Conservation (phyloP, 2,329 filamentous ascomycete species). For the Dendrostoma leiphaemia region DNA sequence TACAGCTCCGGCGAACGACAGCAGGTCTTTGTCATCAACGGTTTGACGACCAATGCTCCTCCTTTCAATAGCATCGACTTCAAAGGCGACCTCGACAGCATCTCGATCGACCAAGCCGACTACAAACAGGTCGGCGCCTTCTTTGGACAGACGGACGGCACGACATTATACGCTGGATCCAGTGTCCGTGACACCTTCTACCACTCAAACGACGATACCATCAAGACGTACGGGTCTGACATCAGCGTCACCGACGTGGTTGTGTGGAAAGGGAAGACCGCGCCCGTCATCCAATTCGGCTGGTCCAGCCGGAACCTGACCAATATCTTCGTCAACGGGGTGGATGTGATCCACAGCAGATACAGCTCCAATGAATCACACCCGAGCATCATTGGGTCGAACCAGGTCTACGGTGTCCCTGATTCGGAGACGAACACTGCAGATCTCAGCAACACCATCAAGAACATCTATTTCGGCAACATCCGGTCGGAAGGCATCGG, state of each 20-base stretch:
- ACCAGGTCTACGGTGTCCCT: conserved; percentile 20
- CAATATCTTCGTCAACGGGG: conserved; percentile 26
- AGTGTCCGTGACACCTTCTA: conserved; percentile 32
- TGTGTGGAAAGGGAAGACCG: conserved; percentile 31
- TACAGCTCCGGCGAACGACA: conserved; percentile 19
- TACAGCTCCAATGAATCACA: conserved; percentile 22
- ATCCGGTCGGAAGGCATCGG: conserved; percentile 20
- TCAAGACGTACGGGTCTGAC: conserved; percentile 34
- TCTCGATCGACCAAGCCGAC: conserved; percentile 27
- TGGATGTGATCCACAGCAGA: conserved; percentile 28
- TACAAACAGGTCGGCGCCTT: conserved; percentile 39
- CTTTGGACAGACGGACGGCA: conserved; percentile 36
- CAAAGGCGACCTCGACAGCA: conserved; percentile 20
- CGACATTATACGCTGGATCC: conserved; percentile 31
- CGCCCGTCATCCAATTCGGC: conserved; percentile 34
- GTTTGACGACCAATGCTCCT: conserved; percentile 31
- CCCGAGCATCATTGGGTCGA: conserved; percentile 24
- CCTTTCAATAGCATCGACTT: conserved; percentile 37
- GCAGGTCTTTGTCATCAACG: conserved; percentile 26
- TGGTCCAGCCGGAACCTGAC: conserved; percentile 29
- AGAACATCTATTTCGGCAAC: conserved; percentile 18
- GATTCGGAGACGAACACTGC: conserved; percentile 20
- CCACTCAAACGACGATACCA: conserved; percentile 33
- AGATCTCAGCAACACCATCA: conserved; percentile 12
- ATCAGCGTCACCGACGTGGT: conserved; percentile 23